Evolutionary conservation across 2,329 filamentous ascomycete genomes (phyloP), one percentile per base, ranked within the genome.

Genomic region (Pleomassaria siparia): DNA sequence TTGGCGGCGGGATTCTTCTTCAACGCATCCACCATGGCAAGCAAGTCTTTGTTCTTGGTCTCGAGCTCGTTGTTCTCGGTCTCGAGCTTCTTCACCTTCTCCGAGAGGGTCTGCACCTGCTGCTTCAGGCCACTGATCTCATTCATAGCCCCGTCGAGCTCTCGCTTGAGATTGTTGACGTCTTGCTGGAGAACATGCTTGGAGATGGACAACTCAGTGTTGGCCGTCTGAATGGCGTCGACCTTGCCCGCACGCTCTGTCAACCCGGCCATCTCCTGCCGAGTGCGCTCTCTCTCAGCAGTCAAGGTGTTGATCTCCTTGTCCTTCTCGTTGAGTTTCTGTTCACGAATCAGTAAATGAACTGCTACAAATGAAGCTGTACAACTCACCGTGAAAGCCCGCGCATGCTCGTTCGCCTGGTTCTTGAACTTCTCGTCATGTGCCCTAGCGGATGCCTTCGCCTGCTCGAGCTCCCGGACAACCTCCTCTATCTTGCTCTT

Each of bases 401-500:
- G 53, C 6, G 54, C 51, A 47, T 59, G 58, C 43, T 64, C 64
- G n/a, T 33, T 22, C 16, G 55, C 30, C 45, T 62, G 59, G 16
- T 54, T 50, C 13, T 36, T 48, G 43, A 59, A 64, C 37, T 63
- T 67, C 28, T 56, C 49, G 5, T 50, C 46, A 21, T 58, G 29
- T 7, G 41, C 15, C 13, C 50, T 56, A 32, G 53, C 47, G 30
- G 62, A 58, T 3, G 44, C 37, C 21, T 59, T 61, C 10, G 55
- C 2, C 36, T 62, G 62, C 2, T 62, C 56, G 3, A 49, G 15
- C 22, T 64, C 56, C 26, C 55, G 52, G 35, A 53, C 53, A 15
- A 41, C 13, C 1, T 35, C 30, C 33, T 47, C 51, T 32, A 63
- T 40, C 5, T 51, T 30, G 4, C 40, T 40, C 18, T 58, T 49